These are phyloP conservation scores for Mortierella sp. DNA, from an alignment of 371 early-diverging fungal genomes.

Conservation along the genomic window DNA sequence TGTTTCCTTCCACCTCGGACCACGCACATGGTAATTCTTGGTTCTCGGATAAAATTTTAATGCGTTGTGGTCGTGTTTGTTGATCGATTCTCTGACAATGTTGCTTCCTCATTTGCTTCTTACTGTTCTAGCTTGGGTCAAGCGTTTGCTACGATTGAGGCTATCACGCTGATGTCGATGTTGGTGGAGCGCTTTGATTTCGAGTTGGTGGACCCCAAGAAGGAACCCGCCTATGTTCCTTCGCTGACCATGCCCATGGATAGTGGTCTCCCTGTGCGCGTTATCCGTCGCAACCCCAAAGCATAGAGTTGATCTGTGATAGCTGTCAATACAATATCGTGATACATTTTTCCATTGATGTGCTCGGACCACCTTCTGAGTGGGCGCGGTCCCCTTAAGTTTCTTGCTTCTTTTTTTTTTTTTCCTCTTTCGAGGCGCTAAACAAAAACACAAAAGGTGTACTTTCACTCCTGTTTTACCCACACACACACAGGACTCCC, in stretches of 20 bases:
- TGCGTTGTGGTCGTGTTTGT: neutral
- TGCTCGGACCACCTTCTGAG: neutral
- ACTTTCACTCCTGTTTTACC: neutral
- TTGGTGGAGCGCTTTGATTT: slow-evolving; percentile 65
- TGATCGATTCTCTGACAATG: neutral
- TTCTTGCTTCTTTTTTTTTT: neutral
- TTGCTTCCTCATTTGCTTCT: slow-evolving; percentile 4
- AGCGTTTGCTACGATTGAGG: slow-evolving; percentile 71
- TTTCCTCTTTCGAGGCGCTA: neutral
- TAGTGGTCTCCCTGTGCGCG: slow-evolving; percentile 35
- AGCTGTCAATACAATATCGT: no score
- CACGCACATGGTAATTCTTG: slow-evolving; percentile 44
- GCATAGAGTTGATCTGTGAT: neutral
- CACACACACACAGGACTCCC: neutral
- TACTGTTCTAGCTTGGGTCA: slow-evolving; percentile 58
- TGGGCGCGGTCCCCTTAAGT: slow-evolving; percentile 1
- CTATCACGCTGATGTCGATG: slow-evolving; percentile 63
- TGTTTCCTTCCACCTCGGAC: slow-evolving; percentile 48
- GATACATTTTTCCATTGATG: neutral
- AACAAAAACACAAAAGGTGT: neutral
- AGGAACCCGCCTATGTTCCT: slow-evolving; percentile 56
- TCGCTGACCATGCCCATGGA: slow-evolving; percentile 63
- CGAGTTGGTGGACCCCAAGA: slow-evolving; percentile 51
- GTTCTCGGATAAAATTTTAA: no score
- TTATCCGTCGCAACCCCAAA: slow-evolving; percentile 25